Evolutionary conservation across 768 basidiomycete genomes (phyloP).

Genomic region (Termitomyces sp.): DNA sequence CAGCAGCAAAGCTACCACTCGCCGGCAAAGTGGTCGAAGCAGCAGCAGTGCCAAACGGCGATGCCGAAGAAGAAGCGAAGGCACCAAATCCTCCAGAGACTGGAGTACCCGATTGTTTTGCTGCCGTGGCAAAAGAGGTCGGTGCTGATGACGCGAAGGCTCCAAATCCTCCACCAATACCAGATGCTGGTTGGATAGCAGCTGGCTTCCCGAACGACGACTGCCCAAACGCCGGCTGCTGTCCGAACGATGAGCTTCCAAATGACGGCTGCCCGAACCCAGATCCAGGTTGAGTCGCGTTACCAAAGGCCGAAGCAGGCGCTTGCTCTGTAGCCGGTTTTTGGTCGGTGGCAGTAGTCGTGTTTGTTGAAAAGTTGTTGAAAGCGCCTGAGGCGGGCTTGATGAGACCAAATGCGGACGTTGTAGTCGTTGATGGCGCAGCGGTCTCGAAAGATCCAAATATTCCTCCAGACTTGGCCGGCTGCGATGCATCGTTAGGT

Average conservation of each 20-base stretch:
- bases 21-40: conserved; percentile 4
- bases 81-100: conserved; percentile 22
- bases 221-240: conserved; percentile 32
- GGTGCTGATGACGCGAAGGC: conserved; percentile 22
- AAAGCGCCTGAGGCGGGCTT: conserved; percentile 47
- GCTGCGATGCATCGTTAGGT: conserved; percentile 25
- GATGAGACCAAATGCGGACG: conserved; percentile 28
- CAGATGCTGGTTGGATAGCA: conserved; percentile 10
- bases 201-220: conserved; percentile 38
- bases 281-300: conserved; percentile 16
- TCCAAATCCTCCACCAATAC: conserved; percentile 33
- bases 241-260: conserved; percentile 23
- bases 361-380: conserved; percentile 24
- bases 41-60: conserved; percentile 26
- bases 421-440: conserved; percentile 17
- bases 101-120: conserved; percentile 1
- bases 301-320: not conserved
- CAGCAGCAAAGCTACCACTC: conserved; percentile 20
- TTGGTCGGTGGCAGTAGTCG: conserved; percentile 6
- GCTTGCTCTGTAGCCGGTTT: conserved; percentile 9
- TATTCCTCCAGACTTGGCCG: conserved; percentile 29
- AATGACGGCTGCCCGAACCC: conserved; percentile 19
- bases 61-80: conserved; percentile 24
- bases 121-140: conserved; percentile 11
- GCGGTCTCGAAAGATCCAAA: conserved; percentile 34